These are phyloP conservation scores for Trypanosoma cruzi DNA, from an alignment of 208 protist genomes.

Conservation along the genomic window DNA sequence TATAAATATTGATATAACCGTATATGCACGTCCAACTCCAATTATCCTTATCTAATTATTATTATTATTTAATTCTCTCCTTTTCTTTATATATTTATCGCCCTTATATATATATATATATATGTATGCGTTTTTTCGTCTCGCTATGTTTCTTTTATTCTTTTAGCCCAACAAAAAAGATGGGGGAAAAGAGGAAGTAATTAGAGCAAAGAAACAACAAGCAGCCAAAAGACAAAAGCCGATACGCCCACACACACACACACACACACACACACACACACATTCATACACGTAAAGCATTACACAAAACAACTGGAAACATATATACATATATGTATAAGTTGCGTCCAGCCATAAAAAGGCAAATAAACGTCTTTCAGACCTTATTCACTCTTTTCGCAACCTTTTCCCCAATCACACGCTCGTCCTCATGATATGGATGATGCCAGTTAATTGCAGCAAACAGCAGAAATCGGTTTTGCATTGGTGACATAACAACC, in stretches of 20 bases:
- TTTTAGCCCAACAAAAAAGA: background rate
- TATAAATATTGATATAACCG: no score
- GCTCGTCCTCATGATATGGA: background rate
- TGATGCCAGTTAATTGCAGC: no score
- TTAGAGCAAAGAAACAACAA: conserved; percentile 19
- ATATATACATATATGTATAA: conserved; percentile 18
- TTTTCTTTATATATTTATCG: no score
- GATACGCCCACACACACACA: background rate
- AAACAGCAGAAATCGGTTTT: no score
- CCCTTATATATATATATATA: background rate
- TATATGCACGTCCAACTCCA: no score
- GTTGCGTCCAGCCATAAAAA: background rate
- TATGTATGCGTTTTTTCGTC: background rate
- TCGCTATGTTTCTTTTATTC: no score
- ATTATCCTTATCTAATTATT: no score
- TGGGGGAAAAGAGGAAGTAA: conserved; percentile 21
- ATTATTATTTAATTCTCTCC: no score
- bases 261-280: conserved; percentile 19
- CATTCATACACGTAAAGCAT: conserved; percentile 5
- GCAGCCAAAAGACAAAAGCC: conserved; percentile 6
- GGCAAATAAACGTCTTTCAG: background rate
- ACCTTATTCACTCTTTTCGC: background rate
- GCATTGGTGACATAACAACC: no score
- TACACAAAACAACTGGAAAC: background rate
- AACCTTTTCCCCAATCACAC: background rate